A percentile compares a stretch with the other conserved stretches of the same genome.
These are phyloP conservation scores for Pseudogymnoascus sp. DNA, from an alignment of 2,329 filamentous ascomycete genomes.

Conservation along the genomic window DNA sequence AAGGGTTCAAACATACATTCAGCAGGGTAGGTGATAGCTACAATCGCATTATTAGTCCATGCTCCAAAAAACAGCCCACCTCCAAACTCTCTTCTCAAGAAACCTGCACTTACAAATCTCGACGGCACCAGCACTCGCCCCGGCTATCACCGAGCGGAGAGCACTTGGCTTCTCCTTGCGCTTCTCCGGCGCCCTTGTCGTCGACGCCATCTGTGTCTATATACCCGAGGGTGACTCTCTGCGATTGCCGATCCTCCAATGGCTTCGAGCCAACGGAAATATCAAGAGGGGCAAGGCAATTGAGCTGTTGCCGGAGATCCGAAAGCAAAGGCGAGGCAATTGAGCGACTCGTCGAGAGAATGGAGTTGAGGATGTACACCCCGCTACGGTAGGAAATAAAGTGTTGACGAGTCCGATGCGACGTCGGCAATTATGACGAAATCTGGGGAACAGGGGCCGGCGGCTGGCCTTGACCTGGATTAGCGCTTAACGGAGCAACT, in stretches of 20 bases:
- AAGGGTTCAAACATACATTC: conserved; percentile 57
- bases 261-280: conserved; percentile 1
- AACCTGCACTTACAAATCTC: conserved; percentile 64
- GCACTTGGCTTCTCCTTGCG: conserved; percentile 57
- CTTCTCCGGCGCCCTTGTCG: conserved; percentile 28
- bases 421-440: conserved; percentile 6
- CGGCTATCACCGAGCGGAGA: conserved; percentile 83
- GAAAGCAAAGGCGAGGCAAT: not conserved
- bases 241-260: conserved; percentile 2
- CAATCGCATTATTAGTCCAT: not conserved
- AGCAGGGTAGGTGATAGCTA: conserved; percentile 85
- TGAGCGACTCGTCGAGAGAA: not conserved
- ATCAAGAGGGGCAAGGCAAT: not conserved
- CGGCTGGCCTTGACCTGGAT: not conserved
- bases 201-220: not conserved
- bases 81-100: not conserved
- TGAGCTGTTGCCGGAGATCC: not conserved
- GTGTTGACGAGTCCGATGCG: conserved; percentile 7
- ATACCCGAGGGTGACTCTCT: not conserved
- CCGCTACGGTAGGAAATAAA: not conserved
- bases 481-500: not conserved
- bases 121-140: conserved; percentile 85
- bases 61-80: conserved; percentile 25
- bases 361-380: not conserved
- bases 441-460: conserved; percentile 5